Evolutionary conservation across 2,329 filamentous ascomycete genomes (phyloP).

Genomic region (Dothideomycetes sp.): DNA sequence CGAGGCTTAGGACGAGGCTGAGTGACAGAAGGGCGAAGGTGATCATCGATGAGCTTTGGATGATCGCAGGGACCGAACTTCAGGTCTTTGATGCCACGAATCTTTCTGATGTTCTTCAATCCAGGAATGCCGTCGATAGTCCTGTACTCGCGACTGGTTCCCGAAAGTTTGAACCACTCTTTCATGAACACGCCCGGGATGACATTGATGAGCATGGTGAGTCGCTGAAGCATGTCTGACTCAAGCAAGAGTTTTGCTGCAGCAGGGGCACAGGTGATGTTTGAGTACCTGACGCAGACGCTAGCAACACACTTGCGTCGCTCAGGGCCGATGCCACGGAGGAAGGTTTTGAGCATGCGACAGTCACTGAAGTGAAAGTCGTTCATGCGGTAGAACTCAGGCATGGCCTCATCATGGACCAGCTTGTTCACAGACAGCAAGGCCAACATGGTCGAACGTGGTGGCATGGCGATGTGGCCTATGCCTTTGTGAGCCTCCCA

Average conservation of each 20-base stretch:
- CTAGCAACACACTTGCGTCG: conserved; percentile 1
- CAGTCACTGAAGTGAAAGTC: conserved; percentile 12
- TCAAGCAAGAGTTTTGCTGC: conserved; percentile 3
- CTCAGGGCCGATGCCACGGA: neutral
- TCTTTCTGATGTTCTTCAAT: neutral
- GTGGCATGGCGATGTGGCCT: neutral
- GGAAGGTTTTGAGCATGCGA: neutral
- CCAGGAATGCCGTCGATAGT: neutral
- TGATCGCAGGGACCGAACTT: neutral
- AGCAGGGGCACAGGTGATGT: conserved; percentile 2
- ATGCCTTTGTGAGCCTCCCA: neutral
- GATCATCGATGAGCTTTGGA: neutral
- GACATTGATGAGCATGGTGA: neutral
- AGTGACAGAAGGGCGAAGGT: conserved; percentile 4
- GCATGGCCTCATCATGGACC: conserved; percentile 16
- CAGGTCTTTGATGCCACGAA: conserved; percentile 6
- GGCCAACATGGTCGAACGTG: conserved; percentile 3
- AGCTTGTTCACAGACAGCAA: conserved; percentile 19
- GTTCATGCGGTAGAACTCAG: conserved; percentile 17
- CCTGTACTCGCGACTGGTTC: neutral
- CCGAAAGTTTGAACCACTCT: too few species aligned
- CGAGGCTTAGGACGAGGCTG: too few species aligned
- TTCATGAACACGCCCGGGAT: too few species aligned
- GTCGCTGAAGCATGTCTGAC: conserved; percentile 1
- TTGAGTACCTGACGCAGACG: neutral